A percentile compares a stretch with the other conserved stretches of the same genome.
Conservation (phyloP, 2,329 filamentous ascomycete genomes). For the Xylaria sp. region DNA sequence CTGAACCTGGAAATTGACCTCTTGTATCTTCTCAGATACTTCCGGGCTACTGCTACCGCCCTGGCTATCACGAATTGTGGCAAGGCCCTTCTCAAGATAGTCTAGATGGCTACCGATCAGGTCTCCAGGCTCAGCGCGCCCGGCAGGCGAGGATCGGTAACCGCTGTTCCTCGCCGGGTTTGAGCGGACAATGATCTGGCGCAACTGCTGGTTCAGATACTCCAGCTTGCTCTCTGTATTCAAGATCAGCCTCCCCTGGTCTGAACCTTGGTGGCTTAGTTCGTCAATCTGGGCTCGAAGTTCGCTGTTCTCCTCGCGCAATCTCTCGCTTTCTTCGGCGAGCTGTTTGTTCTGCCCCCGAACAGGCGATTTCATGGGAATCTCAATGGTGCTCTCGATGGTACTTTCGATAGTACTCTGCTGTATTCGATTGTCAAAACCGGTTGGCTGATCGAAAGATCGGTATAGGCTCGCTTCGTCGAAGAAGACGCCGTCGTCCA, state of each 20-base stretch:
- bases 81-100: slow-evolving; percentile 70
- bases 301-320: slow-evolving; percentile 49
- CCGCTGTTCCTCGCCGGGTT: slow-evolving; percentile 58
- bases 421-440: slow-evolving; percentile 35
- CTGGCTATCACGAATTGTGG: slow-evolving; percentile 61
- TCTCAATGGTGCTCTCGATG: slow-evolving; percentile 51
- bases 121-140: slow-evolving; percentile 47
- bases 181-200: slow-evolving; percentile 66
- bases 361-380: slow-evolving; percentile 60
- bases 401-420: too few species aligned
- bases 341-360: slow-evolving; percentile 57
- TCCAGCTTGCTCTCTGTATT: slow-evolving; percentile 69
- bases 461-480: slow-evolving; percentile 77
- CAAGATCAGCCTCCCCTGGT: slow-evolving; percentile 55
- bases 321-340: slow-evolving; percentile 49
- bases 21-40: slow-evolving; percentile 58
- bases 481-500: slow-evolving; percentile 65
- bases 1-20: slow-evolving; percentile 67
- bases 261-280: slow-evolving; percentile 40
- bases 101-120: slow-evolving; percentile 63
- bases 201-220: slow-evolving; percentile 66
- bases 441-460: slow-evolving; percentile 67
- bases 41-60: slow-evolving; percentile 44
- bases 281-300: slow-evolving; percentile 41
- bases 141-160: slow-evolving; percentile 48